Evolutionary conservation across 169 alveolate species (phyloP).

Genomic region (Toxoplasma gondii): DNA sequence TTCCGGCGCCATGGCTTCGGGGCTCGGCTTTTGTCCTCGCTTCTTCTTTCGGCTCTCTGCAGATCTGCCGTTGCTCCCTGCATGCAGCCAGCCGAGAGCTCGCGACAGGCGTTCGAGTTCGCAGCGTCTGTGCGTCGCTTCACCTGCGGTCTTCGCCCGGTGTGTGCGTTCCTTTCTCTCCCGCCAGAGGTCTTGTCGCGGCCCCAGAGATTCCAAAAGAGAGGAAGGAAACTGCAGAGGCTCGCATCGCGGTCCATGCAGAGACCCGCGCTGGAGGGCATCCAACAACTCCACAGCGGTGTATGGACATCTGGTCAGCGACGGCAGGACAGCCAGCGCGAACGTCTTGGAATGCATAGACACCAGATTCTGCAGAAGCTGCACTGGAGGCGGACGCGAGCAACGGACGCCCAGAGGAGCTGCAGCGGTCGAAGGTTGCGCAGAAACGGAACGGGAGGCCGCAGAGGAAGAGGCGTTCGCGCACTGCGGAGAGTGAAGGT

Average conservation of each 20-base stretch:
- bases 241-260: background rate
- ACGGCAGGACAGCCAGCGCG: background rate
- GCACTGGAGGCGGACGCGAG: background rate
- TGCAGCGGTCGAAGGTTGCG: background rate
- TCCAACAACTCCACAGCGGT: background rate
- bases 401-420: background rate
- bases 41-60: background rate
- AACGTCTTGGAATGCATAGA: background rate
- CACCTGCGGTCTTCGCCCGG: background rate
- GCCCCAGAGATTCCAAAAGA: too few species aligned
- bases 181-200: background rate
- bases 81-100: background rate
- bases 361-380: background rate
- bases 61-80: background rate
- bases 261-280: constrained; percentile 1
- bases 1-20: too few species aligned
- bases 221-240: background rate
- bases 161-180: background rate
- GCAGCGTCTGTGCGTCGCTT: background rate
- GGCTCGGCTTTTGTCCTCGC: background rate
- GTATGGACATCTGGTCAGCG: background rate
- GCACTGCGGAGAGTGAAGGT: background rate
- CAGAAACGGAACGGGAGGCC: background rate
- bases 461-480: background rate
- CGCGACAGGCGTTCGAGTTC: background rate